These are phyloP conservation scores for Tylopilus intermedius DNA, from an alignment of 768 basidiomycete genomes.

Conservation along the genomic window DNA sequence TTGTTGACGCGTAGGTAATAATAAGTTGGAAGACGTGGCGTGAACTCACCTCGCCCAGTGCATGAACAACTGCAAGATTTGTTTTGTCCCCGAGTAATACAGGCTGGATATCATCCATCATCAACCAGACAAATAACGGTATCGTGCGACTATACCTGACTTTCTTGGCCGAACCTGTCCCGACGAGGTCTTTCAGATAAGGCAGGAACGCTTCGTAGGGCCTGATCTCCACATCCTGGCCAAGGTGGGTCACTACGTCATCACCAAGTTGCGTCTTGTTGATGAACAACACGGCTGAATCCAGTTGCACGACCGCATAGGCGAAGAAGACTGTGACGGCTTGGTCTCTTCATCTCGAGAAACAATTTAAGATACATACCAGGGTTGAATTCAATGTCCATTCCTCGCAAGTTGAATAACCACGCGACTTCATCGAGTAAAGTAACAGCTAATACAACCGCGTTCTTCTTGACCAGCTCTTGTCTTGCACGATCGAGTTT, in stretches of 20 bases:
- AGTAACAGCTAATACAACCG: slow-evolving; percentile 67
- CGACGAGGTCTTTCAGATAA: slow-evolving; percentile 51
- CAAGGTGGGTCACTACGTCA: slow-evolving; percentile 46
- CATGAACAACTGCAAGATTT: slow-evolving; percentile 76
- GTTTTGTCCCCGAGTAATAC: slow-evolving; percentile 74
- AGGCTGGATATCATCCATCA: slow-evolving; percentile 39
- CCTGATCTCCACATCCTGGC: slow-evolving; percentile 53
- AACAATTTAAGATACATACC: slow-evolving; percentile 30
- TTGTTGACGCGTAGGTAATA: slow-evolving; percentile 17
- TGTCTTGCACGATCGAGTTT: slow-evolving; percentile 69
- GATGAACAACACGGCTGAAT: slow-evolving; percentile 63
- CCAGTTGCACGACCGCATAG: slow-evolving; percentile 72
- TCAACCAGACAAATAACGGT: neutral
- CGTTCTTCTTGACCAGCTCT: slow-evolving; percentile 53
- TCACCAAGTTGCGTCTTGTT: slow-evolving; percentile 45
- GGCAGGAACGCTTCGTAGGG: slow-evolving; percentile 68
- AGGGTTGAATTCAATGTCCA: slow-evolving; percentile 87
- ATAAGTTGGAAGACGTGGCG: neutral
- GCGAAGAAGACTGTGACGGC: slow-evolving; percentile 74
- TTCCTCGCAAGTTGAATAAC: slow-evolving; percentile 88
- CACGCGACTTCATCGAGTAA: slow-evolving; percentile 94
- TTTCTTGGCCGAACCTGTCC: slow-evolving; percentile 31
- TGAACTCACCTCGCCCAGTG: slow-evolving; percentile 58
- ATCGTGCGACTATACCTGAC: slow-evolving; percentile 22
- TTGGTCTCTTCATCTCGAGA: neutral